phyloP scores from a whole-genome alignment of 2,329 filamentous ascomycete genomes.

The Arthrinium phaeospermum region DNA sequence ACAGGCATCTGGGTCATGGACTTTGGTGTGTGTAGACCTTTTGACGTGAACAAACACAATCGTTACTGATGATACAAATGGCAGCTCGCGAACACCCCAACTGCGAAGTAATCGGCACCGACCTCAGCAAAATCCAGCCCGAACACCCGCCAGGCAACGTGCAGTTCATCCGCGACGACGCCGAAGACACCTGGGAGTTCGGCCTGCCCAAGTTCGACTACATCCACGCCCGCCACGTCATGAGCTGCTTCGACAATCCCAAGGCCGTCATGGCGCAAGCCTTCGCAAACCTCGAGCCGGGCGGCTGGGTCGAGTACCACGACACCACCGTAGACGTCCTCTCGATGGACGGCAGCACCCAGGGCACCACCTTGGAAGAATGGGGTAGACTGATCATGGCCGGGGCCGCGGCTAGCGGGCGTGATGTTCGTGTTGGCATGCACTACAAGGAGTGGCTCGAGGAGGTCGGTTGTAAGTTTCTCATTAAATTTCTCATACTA shows the following conservation, averaged over 20 bases:
- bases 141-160: neutral
- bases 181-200: neutral
- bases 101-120: conserved; percentile 16
- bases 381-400: conserved; percentile 29
- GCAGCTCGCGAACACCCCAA: neutral
- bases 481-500: too few species aligned
- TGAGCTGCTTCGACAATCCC: conserved; percentile 6
- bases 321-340: conserved; percentile 28
- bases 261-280: conserved; percentile 3
- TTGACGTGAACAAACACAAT: too few species aligned
- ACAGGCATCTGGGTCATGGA: conserved; percentile 23
- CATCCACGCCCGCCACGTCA: neutral
- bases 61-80: too few species aligned
- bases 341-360: conserved; percentile 27
- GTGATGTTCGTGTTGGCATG: neutral
- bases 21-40: neutral
- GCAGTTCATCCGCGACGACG: conserved; percentile 11
- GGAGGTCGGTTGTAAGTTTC: conserved; percentile 30
- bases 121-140: conserved; percentile 22
- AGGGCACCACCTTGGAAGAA: conserved; percentile 27
- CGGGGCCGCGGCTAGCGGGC: conserved; percentile 13
- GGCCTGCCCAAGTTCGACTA: neutral
- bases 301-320: conserved; percentile 32
- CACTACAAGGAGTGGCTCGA: conserved; percentile 32
- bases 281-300: conserved; percentile 26